phyloP scores from a whole-genome alignment of 2,329 filamentous ascomycete genomes.

The Botrytis porri region DNA sequence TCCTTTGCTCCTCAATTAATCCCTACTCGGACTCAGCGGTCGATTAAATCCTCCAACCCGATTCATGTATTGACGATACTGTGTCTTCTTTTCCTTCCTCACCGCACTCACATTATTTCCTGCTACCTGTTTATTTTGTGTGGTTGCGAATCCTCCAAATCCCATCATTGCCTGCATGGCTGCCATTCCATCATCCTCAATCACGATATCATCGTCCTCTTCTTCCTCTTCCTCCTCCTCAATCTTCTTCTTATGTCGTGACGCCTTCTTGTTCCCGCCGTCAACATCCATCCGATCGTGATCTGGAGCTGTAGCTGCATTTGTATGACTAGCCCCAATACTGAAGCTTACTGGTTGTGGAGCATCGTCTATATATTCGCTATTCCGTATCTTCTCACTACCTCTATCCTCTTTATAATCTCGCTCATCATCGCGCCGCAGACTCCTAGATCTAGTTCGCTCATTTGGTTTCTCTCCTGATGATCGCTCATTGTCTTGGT shows the following conservation, averaged over 20 bases:
- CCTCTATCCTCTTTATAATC: slow-evolving; percentile 21
- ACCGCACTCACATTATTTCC: slow-evolving; percentile 84
- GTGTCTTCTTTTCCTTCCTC: slow-evolving; percentile 87
- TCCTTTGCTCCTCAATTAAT: slow-evolving; percentile 19
- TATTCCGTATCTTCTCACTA: slow-evolving; percentile 19
- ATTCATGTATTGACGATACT: slow-evolving; percentile 98
- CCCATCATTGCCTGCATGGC: slow-evolving; percentile 87
- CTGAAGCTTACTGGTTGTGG: slow-evolving; percentile 37
- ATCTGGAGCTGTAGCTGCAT: slow-evolving; percentile 27
- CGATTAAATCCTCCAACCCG: slow-evolving; percentile 78
- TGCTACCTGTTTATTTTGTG: slow-evolving; percentile 82
- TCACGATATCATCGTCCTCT: slow-evolving; percentile 51
- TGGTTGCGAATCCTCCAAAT: slow-evolving; percentile 79
- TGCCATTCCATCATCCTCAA: slow-evolving; percentile 64
- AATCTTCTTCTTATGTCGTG: slow-evolving; percentile 31
- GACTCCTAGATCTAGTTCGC: slow-evolving; percentile 26
- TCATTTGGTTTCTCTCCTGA: slow-evolving; percentile 25
- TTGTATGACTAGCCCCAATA: slow-evolving; percentile 25
- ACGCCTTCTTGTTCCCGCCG: slow-evolving; percentile 32
- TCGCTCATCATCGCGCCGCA: slow-evolving; percentile 21
- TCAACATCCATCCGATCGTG: slow-evolving; percentile 38
- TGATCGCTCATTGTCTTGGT: slow-evolving; percentile 29
- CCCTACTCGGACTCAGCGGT: slow-evolving; percentile 59
- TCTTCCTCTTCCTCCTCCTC: slow-evolving; percentile 27
- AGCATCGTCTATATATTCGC: slow-evolving; percentile 21